Evolutionary conservation across 1,139 yeast species (phyloP).

Genomic region (Debaryomyces coudertii): DNA sequence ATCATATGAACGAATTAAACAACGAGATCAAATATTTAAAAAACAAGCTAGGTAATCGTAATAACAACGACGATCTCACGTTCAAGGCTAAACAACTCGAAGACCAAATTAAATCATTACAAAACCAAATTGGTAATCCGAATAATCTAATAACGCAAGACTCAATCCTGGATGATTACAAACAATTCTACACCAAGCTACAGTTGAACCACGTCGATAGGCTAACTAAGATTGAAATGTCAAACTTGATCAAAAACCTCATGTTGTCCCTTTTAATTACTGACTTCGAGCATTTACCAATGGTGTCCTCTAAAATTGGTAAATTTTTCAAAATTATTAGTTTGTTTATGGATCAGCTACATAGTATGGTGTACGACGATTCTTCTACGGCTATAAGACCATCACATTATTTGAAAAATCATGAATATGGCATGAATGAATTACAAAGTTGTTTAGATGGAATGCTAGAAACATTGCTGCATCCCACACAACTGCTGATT

Average conservation of each 20-base stretch:
- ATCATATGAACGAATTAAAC: slow-evolving; percentile 11
- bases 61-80: not conserved
- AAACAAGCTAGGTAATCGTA: slow-evolving; percentile 7
- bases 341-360: slow-evolving; percentile 34
- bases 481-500: not conserved
- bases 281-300: slow-evolving; percentile 32
- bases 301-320: slow-evolving; percentile 29
- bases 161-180: slow-evolving; percentile 24
- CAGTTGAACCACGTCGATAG: slow-evolving; percentile 32
- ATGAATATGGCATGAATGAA: slow-evolving; percentile 16
- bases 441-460: slow-evolving; percentile 27
- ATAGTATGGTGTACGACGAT: slow-evolving; percentile 23
- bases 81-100: slow-evolving; percentile 4
- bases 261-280: slow-evolving; percentile 37
- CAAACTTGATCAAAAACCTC: slow-evolving; percentile 35
- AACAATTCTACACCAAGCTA: slow-evolving; percentile 28
- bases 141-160: slow-evolving; percentile 12
- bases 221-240: slow-evolving; percentile 28
- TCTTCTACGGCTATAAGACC: slow-evolving; percentile 15
- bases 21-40: slow-evolving; percentile 12
- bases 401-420: slow-evolving; percentile 18
- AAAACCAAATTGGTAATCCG: slow-evolving; percentile 17
- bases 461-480: slow-evolving; percentile 18
- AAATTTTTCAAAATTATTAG: slow-evolving; percentile 26
- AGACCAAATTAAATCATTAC: slow-evolving; percentile 8